Conservation (phyloP, 2,329 filamentous ascomycete species). For the Orbilia quercus region DNA sequence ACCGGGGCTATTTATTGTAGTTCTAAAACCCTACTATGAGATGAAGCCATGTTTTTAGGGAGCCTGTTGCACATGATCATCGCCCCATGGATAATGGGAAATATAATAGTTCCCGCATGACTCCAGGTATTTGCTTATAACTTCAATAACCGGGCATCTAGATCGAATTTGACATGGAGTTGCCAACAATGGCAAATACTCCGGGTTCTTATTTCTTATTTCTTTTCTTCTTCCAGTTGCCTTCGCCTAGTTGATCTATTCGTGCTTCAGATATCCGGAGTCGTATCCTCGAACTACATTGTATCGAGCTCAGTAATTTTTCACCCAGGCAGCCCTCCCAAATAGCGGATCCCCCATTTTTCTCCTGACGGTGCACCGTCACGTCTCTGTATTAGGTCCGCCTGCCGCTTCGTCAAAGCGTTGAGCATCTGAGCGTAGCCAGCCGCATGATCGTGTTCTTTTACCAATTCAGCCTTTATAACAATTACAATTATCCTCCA, state of each 20-base stretch:
- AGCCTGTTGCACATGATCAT: too few relatives aligned
- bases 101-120: too few relatives aligned
- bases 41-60: too few relatives aligned
- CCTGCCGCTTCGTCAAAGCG: conserved; percentile 49
- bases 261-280: neutral
- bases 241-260: too few relatives aligned
- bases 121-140: too few relatives aligned
- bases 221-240: too few relatives aligned
- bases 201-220: too few relatives aligned
- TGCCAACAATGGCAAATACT: neutral
- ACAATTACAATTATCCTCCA: neutral
- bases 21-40: too few relatives aligned
- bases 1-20: too few relatives aligned
- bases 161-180: neutral
- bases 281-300: conserved; percentile 9
- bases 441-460: conserved; percentile 12
- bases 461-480: conserved; percentile 54
- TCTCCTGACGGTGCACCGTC: conserved; percentile 2
- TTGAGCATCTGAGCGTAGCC: conserved; percentile 30
- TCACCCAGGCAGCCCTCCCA: neutral
- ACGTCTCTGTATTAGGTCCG: conserved; percentile 26
- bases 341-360: neutral
- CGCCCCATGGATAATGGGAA: too few relatives aligned
- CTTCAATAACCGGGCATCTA: neutral
- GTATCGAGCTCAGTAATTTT: neutral